phyloP scores from a whole-genome alignment of 2,329 filamentous ascomycete species.

The Colletotrichum musicola region DNA sequence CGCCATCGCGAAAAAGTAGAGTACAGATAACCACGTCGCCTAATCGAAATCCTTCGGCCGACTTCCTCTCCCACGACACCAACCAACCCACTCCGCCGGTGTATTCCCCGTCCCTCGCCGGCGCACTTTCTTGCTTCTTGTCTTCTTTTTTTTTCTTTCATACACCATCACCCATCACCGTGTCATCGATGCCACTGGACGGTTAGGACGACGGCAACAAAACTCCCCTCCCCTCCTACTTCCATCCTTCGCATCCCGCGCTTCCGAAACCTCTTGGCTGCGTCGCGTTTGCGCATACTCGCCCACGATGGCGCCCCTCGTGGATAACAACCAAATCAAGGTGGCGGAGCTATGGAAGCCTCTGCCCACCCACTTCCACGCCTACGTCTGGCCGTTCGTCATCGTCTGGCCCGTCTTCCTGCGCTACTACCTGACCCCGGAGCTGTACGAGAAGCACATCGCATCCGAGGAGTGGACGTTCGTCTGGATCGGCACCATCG shows the following conservation, averaged over 20 bases:
- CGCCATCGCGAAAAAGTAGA: conserved; percentile 35
- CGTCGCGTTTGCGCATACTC: conserved; percentile 5
- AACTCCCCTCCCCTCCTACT: background rate
- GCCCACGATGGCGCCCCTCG: conserved; percentile 78
- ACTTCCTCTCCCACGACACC: conserved; percentile 5
- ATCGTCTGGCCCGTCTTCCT: conserved; percentile 94
- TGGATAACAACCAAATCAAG: conserved; percentile 92
- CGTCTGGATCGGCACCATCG: conserved; percentile 89
- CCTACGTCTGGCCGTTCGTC: conserved; percentile 93
- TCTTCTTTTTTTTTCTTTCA: background rate
- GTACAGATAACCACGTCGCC: conserved; percentile 32
- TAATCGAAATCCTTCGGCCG: conserved; percentile 19
- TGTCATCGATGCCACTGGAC: conserved; percentile 15
- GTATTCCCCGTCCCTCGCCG: background rate
- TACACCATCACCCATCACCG: background rate
- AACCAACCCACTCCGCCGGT: conserved; percentile 9
- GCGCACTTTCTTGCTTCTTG: background rate
- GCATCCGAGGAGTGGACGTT: conserved; percentile 98
- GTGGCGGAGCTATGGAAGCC: conserved; percentile 90
- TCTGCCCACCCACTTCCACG: conserved; percentile 82
- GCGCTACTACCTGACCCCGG: conserved; percentile 84
- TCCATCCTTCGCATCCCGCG: background rate
- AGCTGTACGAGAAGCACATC: conserved; percentile 92
- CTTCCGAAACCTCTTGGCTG: conserved; percentile 6
- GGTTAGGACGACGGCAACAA: background rate